These are phyloP conservation scores for Circinella umbellata DNA, from an alignment of 371 early-diverging fungal genomes.

Conservation along the genomic window DNA sequence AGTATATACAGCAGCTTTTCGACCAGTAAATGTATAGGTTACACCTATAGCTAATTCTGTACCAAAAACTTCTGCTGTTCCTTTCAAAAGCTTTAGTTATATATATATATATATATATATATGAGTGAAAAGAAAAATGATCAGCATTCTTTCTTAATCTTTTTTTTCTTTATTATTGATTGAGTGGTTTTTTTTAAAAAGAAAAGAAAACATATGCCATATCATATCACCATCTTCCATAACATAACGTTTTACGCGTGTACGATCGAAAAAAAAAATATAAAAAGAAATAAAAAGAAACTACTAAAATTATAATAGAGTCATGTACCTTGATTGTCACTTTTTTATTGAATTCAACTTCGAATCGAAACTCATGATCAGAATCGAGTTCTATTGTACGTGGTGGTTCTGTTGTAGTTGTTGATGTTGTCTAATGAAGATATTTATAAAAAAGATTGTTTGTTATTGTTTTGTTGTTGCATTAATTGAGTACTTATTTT, in stretches of 20 bases:
- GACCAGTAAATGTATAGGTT: conserved; percentile 78
- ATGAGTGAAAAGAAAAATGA: background rate
- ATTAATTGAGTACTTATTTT: too few relatives aligned
- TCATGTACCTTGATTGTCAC: conserved; percentile 58
- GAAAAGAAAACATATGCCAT: too few relatives aligned
- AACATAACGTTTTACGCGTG: too few relatives aligned
- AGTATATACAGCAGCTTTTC: conserved; percentile 91
- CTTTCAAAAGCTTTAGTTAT: conserved; percentile 63
- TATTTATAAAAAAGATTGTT: too few relatives aligned
- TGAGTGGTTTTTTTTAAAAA: too few relatives aligned
- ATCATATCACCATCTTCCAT: too few relatives aligned
- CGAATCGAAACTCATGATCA: conserved; percentile 78
- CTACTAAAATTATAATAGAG: too few relatives aligned
- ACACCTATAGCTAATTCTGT: conserved; percentile 83
- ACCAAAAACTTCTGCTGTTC: conserved; percentile 92
- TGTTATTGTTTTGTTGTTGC: too few relatives aligned
- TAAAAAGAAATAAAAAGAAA: too few relatives aligned
- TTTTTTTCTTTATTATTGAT: background rate
- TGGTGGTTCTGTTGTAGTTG: conserved; percentile 8
- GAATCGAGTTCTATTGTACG: conserved; percentile 54
- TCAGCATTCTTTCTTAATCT: background rate
- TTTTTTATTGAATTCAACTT: conserved; percentile 62
- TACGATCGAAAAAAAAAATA: background rate
- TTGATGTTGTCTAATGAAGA: too few relatives aligned
- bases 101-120: background rate